phyloP scores from a whole-genome alignment of 2,329 filamentous ascomycete genomes.

The Ploettnerulaceae sp. region DNA sequence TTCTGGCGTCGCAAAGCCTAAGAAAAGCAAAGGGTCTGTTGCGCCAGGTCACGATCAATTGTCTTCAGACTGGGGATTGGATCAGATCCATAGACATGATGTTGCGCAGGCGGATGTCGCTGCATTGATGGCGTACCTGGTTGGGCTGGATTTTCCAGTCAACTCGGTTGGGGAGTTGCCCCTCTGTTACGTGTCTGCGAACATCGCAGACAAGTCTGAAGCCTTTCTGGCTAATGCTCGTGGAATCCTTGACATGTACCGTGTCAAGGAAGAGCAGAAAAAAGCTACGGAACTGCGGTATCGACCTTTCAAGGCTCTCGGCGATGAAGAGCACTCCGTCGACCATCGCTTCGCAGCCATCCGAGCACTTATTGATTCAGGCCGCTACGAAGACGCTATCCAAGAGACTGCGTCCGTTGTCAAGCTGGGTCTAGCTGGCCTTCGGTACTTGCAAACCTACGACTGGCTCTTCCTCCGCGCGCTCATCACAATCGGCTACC shows the following conservation, averaged over 20 bases:
- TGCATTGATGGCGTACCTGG: slow-evolving; percentile 89
- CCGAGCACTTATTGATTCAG: slow-evolving; percentile 58
- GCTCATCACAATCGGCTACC: slow-evolving; percentile 82
- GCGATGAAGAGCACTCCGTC: slow-evolving; percentile 55
- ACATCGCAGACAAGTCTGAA: slow-evolving; percentile 71
- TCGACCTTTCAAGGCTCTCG: slow-evolving; percentile 67
- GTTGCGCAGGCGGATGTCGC: slow-evolving; percentile 92
- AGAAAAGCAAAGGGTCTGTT: slow-evolving; percentile 46
- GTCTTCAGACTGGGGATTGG: slow-evolving; percentile 82
- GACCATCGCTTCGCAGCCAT: slow-evolving; percentile 66
- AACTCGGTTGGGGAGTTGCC: slow-evolving; percentile 95
- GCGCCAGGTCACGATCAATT: slow-evolving; percentile 87
- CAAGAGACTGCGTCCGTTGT: slow-evolving; percentile 72
- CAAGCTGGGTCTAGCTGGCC: slow-evolving; percentile 68
- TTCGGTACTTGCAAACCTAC: slow-evolving; percentile 94
- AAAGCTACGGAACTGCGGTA: slow-evolving; percentile 70
- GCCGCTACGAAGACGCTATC: slow-evolving; percentile 72
- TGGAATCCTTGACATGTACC: slow-evolving; percentile 92
- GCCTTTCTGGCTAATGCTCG: slow-evolving; percentile 80
- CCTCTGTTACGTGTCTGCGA: slow-evolving; percentile 71
- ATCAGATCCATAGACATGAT: slow-evolving; percentile 79
- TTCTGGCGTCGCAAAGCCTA: slow-evolving; percentile 77
- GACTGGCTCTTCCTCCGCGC: slow-evolving; percentile 95
- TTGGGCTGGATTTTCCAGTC: slow-evolving; percentile 82
- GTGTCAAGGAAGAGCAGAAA: slow-evolving; percentile 86